Base-by-base conservation (phyloP, 2,329 filamentous ascomycete genomes). In the Epicoccum nigrum region DNA sequence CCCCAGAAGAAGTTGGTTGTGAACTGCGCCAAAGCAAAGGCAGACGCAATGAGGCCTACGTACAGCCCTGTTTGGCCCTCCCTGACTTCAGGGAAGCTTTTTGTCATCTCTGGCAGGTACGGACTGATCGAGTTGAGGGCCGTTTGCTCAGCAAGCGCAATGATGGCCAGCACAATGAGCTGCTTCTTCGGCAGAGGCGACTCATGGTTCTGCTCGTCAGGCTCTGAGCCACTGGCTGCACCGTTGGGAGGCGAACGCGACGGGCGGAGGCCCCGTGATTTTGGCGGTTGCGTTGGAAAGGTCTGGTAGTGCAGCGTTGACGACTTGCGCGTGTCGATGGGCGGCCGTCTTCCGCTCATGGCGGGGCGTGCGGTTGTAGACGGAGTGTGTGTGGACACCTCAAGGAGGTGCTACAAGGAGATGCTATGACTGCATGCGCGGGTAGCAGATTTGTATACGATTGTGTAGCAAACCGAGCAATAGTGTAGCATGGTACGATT, bases 51-150 rank as follows among this genome's bases (percentile, higher is more conserved):
- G 38, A 92, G 80, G 12, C 94, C 94, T 0, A 97, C 92, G 69
- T 96, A 97, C 33, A 97, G 70, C 1, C 93, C 94, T 25, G 88
- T 87, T 63, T 92, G 79, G 5, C 79, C 80, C 1, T 81, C 75
- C 16, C 88, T 82, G 16, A 97, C 87, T 55, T 90, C 90, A 1
- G 90, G 89, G 70, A 97, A 97, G 1, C 85, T 86, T 17, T 85
- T 84, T 1, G 92, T 87, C 93, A 99, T 97, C 63, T 92, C 85
- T 0, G 94, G 94, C 1, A 99, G 83, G 73, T 99, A 99, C 1
- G 94, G 94, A 9, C 88, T 89, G 66, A 99, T 97, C 17, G 92
- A 96, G 74, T 99, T 99, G 68, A 99, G 83, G 0, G 94, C 94
- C 0, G 93, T 97, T 79, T 99, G 94, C 71, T 99, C 94, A 45